Base-by-base conservation (phyloP, 2,329 filamentous ascomycete species). In the Ophiostoma sp. region DNA sequence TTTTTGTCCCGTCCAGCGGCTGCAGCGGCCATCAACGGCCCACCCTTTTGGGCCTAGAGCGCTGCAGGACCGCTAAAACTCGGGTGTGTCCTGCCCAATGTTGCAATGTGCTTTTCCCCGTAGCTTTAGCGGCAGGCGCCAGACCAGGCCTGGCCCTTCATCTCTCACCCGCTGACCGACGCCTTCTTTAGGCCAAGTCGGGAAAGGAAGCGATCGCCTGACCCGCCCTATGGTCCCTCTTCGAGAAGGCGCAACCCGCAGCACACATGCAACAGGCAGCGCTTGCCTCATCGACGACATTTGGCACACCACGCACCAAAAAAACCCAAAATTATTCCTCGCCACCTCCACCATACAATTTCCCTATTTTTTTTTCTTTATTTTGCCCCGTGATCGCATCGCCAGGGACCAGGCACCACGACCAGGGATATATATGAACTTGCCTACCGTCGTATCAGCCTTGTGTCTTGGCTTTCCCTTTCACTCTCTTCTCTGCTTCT, bases 131-230 rank as follows among this genome's bases (percentile, higher is more conserved):
- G 50, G 68, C 68, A 36, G 28, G 11, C 63, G 25, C 63, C 63
- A 66, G 61, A 19, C 61, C 61, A 61, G 55, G 25, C 55, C 55
- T 31, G 55, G 55, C 55, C 39, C 39, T 28, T 11, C 50, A 55
- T 55, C 64, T 55, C 33, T 59, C 22, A 36, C 31, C 68, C 33
- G 50, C 31, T 74, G 39, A 72, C 69, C 72, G 69, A 74, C 19
- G 52, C 36, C 66, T 39, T 31, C 2, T 68, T 72, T 72, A 33
- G 66, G 73, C 36, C 66, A 74, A 72, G 70, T 25, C 22, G 25
- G 45, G 42, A 15, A 39, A 48, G 57, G 55, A 36, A 63, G 52
- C 28, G 66, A 50, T 63, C 69, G 55, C 39, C 69, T 64, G 69
- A 64, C 69, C 66, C 31, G 66, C 48, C 66, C n/a, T 42, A 42